Percentiles rank a stretch among this genome's conserved stretches.
Evolutionary conservation across 2,329 filamentous ascomycete species (phyloP).

Genomic region (Elsinoe ampelina): DNA sequence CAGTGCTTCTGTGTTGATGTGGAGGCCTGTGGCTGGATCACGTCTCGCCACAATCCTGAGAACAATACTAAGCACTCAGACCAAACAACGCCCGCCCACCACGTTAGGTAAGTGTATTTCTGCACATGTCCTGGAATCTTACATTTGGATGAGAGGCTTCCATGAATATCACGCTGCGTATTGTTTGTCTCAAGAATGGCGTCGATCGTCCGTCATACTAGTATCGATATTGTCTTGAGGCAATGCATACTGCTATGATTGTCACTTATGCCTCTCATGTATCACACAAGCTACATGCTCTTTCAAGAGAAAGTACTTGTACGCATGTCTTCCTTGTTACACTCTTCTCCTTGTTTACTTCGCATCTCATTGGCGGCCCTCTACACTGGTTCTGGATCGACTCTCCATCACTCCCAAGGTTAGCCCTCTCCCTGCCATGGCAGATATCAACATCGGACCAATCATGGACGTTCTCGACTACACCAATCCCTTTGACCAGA

Average conservation of each 20-base stretch:
- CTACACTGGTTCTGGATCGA: neutral
- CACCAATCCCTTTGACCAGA: constrained; percentile 25
- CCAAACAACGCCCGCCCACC: neutral
- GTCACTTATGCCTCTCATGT: neutral
- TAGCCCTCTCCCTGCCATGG: neutral
- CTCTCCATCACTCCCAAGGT: neutral
- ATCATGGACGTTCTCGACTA: constrained; percentile 8
- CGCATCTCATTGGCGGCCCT: neutral
- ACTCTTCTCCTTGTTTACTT: neutral
- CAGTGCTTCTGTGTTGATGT: no score
- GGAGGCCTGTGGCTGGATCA: neutral
- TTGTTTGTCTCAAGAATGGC: neutral
- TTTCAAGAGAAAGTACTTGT: neutral
- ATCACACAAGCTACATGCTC: neutral
- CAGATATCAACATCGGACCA: neutral
- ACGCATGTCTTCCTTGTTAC: neutral
- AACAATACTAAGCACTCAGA: constrained; percentile 17
- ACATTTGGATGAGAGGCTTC: neutral
- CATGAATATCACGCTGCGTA: neutral
- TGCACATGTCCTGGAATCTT: no score
- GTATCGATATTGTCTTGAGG: neutral
- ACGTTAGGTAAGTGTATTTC: neutral
- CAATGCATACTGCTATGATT: neutral
- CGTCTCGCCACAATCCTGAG: constrained; percentile 12
- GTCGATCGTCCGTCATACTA: neutral